These are phyloP conservation scores for Jatropha podagrica DNA, from an alignment of 441 rosid species.

Conservation along the genomic window DNA sequence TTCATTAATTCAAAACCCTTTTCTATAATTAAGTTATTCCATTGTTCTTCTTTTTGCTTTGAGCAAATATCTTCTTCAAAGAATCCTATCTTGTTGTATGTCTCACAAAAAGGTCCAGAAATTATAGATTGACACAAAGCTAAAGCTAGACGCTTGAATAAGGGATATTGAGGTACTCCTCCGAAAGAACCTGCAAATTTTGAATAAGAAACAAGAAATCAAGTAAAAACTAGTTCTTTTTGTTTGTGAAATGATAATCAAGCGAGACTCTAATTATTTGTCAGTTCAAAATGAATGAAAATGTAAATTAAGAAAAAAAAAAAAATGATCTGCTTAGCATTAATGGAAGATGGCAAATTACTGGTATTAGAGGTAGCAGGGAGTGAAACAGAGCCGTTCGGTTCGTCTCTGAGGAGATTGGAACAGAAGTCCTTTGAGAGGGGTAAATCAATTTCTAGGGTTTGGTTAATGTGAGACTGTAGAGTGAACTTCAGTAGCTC, in stretches of 20 bases:
- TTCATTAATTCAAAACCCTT: conserved; percentile 43
- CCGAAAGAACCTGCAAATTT: conserved; percentile 25
- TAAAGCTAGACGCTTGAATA: conserved; percentile 55
- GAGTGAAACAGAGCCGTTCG: conserved; percentile 20
- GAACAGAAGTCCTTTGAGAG: conserved; percentile 56
- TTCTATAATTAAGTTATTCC: conserved; percentile 39
- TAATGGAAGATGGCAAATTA: not conserved
- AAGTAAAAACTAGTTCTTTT: conserved; percentile 1
- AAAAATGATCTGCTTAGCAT: not conserved
- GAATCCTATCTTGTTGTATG: conserved; percentile 26
- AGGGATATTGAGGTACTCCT: conserved; percentile 55
- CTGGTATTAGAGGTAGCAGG: conserved; percentile 18
- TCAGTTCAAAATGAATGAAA: not conserved
- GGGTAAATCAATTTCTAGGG: conserved; percentile 38
- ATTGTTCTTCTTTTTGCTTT: conserved; percentile 45
- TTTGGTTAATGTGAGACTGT: conserved; percentile 34
- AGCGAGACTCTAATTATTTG: too few species aligned
- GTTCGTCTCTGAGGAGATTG: conserved; percentile 44
- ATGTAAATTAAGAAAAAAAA: not conserved
- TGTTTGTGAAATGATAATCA: not conserved
- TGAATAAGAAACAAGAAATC: too few species aligned
- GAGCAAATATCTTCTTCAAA: conserved; percentile 31
- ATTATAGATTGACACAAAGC: conserved; percentile 43
- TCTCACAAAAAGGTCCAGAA: conserved; percentile 34
- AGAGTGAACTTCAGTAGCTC: conserved; percentile 58